phyloP scores from a whole-genome alignment of 164 flowering plant genomes.

The Annona squamosa region DNA sequence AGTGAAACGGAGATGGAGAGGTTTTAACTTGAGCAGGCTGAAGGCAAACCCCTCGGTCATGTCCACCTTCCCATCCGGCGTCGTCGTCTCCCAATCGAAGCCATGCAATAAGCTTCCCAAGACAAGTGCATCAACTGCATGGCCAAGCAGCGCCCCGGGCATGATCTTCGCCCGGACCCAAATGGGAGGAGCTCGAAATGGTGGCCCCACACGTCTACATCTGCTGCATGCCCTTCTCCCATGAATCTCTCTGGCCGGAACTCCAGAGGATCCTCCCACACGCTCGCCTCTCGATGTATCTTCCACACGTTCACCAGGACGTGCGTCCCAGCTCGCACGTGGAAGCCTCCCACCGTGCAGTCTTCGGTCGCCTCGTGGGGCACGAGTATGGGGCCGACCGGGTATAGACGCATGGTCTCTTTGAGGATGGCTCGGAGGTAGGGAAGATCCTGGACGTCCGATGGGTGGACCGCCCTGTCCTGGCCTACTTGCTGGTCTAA shows the following conservation, averaged over 20 bases:
- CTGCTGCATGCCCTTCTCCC: not conserved
- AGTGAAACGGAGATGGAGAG: conserved; percentile 14
- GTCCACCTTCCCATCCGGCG: conserved; percentile 6
- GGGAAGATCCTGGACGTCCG: conserved; percentile 17
- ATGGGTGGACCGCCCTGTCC: conserved; percentile 5
- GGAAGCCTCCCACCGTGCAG: conserved; percentile 16
- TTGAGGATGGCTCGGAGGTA: conserved; percentile 25
- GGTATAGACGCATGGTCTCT: conserved; percentile 28
- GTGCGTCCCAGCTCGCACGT: not conserved
- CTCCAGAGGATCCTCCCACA: not conserved
- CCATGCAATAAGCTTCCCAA: conserved; percentile 24
- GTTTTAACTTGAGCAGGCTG: conserved; percentile 15
- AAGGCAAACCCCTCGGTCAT: conserved; percentile 22
- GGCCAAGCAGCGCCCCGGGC: conserved; percentile 23
- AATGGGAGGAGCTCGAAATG: conserved; percentile 28
- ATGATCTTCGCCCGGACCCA: conserved; percentile 26
- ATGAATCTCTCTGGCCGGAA: not conserved
- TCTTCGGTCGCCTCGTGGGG: conserved; percentile 24
- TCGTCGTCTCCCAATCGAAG: conserved; percentile 22
- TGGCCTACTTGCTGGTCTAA: not conserved
- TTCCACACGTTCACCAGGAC: conserved; percentile 1
- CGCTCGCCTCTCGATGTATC: conserved; percentile 7
- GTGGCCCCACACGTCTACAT: conserved; percentile 12
- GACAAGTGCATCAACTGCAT: conserved; percentile 15
- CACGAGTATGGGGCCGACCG: conserved; percentile 19